phyloP scores from a whole-genome alignment of 225 moss, liverwort and hornwort species.

The Polytrichum formosum region DNA sequence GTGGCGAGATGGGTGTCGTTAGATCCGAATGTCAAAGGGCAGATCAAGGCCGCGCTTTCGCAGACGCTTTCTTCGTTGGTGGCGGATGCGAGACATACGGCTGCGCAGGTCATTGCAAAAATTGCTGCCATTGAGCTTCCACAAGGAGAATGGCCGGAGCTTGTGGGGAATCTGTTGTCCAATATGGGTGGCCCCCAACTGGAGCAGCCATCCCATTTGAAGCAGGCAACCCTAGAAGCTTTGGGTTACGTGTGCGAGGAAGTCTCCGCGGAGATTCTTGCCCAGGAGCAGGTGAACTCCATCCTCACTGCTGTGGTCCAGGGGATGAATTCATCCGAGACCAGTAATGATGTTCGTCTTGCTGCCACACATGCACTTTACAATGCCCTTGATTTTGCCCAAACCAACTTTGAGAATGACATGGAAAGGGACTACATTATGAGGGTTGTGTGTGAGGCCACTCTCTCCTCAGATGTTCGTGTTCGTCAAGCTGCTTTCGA shows the following conservation, averaged over 20 bases:
- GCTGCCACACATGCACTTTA: slow-evolving; percentile 58
- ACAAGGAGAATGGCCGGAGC: slow-evolving; percentile 61
- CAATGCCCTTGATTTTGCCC: slow-evolving; percentile 57
- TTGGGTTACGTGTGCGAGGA: slow-evolving; percentile 59
- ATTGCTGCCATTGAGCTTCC: slow-evolving; percentile 60
- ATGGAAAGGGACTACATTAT: slow-evolving; percentile 63
- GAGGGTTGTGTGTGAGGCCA: slow-evolving; percentile 58
- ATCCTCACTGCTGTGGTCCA: slow-evolving; percentile 58
- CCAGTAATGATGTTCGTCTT: slow-evolving; percentile 50
- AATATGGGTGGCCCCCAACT: slow-evolving; percentile 59
- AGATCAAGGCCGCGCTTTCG: slow-evolving; percentile 50
- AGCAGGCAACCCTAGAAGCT: slow-evolving; percentile 53
- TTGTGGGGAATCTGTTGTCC: slow-evolving; percentile 52
- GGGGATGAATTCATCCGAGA: slow-evolving; percentile 59
- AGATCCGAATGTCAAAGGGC: slow-evolving; percentile 46
- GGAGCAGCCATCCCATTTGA: slow-evolving; percentile 56
- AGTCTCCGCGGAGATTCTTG: slow-evolving; percentile 48
- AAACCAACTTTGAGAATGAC: slow-evolving; percentile 62
- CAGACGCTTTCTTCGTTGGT: slow-evolving; percentile 50
- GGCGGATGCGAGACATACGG: slow-evolving; percentile 51
- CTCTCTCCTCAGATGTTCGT: slow-evolving; percentile 47
- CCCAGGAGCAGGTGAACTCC: slow-evolving; percentile 65
- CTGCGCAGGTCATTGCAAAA: slow-evolving; percentile 60
- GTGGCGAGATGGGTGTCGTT: slow-evolving; percentile 48
- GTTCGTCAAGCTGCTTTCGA: slow-evolving; percentile 60